These are phyloP conservation scores for Neonothopanus nambi DNA, from an alignment of 1,284 basidiomycete species.

Conservation along the genomic window DNA sequence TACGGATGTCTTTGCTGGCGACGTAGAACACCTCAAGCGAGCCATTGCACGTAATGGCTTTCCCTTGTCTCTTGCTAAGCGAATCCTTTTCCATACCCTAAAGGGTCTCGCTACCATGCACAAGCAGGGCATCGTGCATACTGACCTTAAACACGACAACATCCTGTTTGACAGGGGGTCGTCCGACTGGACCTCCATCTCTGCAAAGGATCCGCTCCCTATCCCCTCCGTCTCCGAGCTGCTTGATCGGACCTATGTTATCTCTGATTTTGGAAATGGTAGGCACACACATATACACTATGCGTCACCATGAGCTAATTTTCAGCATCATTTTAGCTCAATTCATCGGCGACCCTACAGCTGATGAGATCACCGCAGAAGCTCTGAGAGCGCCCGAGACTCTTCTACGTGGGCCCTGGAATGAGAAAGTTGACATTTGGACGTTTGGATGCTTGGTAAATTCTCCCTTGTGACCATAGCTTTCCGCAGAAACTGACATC, in stretches of 20 bases:
- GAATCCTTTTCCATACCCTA: slow-evolving; percentile 27
- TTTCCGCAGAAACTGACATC: neutral
- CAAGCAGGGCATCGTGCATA: slow-evolving; percentile 24
- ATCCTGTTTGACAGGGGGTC: slow-evolving; percentile 21
- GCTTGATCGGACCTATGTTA: slow-evolving; percentile 21
- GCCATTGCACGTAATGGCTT: slow-evolving; percentile 7
- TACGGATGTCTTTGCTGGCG: slow-evolving; percentile 26
- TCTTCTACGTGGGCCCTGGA: slow-evolving; percentile 27
- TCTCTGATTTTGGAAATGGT: slow-evolving; percentile 32
- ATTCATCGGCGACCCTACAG: slow-evolving; percentile 14
- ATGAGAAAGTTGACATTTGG: slow-evolving; percentile 34
- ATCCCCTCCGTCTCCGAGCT: slow-evolving; percentile 23
- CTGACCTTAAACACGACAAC: slow-evolving; percentile 32
- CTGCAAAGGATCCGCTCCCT: slow-evolving; percentile 31
- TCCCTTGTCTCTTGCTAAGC: slow-evolving; percentile 29
- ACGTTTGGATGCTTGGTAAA: slow-evolving; percentile 32
- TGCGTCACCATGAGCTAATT: neutral
- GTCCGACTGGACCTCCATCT: slow-evolving; percentile 15
- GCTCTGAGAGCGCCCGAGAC: slow-evolving; percentile 30
- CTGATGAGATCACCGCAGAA: slow-evolving; percentile 22
- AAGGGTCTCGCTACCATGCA: slow-evolving; percentile 24
- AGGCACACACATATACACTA: too few species aligned
- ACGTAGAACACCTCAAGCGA: slow-evolving; percentile 22
- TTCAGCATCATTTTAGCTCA: slow-evolving; percentile 15
- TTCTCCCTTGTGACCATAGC: neutral